Evolutionary conservation across 331 rosid species (phyloP), one percentile per base, ranked within the genome.

Genomic region (Acacia concinna): DNA sequence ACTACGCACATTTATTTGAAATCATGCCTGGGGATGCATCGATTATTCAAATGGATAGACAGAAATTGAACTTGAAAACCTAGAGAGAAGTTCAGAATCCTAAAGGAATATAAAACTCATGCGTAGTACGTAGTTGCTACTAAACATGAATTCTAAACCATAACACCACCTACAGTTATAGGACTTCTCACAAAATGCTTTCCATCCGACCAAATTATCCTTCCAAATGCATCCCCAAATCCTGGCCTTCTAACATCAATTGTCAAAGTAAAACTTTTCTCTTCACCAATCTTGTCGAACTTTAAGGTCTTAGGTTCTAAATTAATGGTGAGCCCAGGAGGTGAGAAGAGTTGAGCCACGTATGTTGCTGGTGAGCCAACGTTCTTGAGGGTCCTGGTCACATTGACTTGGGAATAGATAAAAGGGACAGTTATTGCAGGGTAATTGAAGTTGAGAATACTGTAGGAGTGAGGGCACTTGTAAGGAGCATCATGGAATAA

Each of bases 121-220:
- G 21, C 13, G 7, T 27, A 25, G 6, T 57, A 5, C 23, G 23
- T 49, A 59, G 65, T 12, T 10, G 18, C 34, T 59, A 27, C 17
- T 10, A 27, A 12, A 25, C 20, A 34, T 34, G 37, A 34, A 27
- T 59, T 11, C 65, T 60, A 60, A 28, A 60, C 9, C 3, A 0
- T 0, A 11, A 60, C 67, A 28, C 37, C n/a, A 28, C 67, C 67
- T 27, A 60, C 67, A 4, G 67, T 12, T 27, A 60, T 60, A 28
- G 67, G 37, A 60, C 67, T 60, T 28, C 67, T 60, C 67, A 60
- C 37, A 60, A 60, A 28, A 60, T 60, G 67, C 67, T 60, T 28
- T 28, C 66, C 67, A 60, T 60, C 67, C 0, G 67, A 60, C 67
- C 67, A 60, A 60, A 5, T 60, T 28, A 60, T 1, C 37, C 37